Conservation (phyloP, 441 rosid species). For the Theobroma grandiflorum region DNA sequence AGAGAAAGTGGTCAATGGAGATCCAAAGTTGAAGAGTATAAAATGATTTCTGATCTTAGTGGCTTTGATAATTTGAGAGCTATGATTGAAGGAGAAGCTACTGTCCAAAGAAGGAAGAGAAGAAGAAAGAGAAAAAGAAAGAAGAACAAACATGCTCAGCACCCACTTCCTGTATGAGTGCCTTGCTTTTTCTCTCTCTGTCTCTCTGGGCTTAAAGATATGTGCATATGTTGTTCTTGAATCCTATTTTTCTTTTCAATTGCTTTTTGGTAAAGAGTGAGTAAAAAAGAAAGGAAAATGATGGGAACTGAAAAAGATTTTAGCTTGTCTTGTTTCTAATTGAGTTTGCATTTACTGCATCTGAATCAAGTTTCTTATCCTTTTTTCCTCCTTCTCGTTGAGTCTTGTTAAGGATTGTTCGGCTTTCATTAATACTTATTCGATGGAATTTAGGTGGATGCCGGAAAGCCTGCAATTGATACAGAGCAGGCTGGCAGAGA, state of each 20-base stretch:
- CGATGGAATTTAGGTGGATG: background rate
- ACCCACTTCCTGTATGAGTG: background rate
- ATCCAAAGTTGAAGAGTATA: slow-evolving; percentile 28
- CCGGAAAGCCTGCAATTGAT: background rate
- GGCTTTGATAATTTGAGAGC: slow-evolving; percentile 28
- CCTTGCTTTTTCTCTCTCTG: background rate
- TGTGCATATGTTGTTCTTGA: background rate
- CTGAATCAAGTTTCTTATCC: background rate
- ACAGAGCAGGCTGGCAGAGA: background rate
- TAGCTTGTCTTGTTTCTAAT: background rate
- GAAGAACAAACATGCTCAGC: slow-evolving; percentile 12
- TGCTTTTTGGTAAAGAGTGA: background rate
- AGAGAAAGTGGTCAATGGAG: background rate
- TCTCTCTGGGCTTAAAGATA: background rate
- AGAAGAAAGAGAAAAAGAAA: background rate
- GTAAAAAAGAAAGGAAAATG: background rate
- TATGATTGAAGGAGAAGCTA: slow-evolving; percentile 21
- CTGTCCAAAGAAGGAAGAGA: slow-evolving; percentile 1
- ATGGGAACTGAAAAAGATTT: background rate
- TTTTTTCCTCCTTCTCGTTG: background rate
- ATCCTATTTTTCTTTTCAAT: background rate
- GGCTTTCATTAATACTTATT: background rate
- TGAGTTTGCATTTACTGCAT: background rate
- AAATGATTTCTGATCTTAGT: slow-evolving; percentile 22
- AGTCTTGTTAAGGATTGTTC: background rate